Conservation (phyloP, 176 grass and related monocot species). For the Elaeis guineensis region DNA sequence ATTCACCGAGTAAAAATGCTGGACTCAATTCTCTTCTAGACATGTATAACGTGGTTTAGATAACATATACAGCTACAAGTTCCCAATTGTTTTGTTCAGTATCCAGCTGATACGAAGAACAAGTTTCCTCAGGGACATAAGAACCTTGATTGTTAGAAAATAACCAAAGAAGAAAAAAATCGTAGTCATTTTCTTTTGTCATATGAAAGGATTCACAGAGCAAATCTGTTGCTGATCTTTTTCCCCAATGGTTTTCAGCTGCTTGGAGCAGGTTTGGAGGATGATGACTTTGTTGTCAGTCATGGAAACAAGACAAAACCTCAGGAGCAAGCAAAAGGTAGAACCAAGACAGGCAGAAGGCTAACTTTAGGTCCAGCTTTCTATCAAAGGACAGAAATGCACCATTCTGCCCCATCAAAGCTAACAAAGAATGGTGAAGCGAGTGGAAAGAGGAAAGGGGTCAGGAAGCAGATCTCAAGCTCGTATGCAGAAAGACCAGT, state of each 20-base stretch:
- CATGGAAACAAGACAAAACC: constrained; percentile 31
- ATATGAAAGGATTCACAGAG: no score
- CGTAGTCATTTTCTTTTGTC: no score
- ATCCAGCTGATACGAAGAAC: no score
- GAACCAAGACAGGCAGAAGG: not conserved
- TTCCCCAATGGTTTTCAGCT: constrained; percentile 33
- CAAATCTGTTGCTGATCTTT: not conserved
- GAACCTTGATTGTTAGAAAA: no score
- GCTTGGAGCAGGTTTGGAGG: constrained; percentile 32
- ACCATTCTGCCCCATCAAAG: constrained; percentile 32
- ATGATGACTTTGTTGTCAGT: constrained; percentile 49
- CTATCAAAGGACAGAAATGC: constrained; percentile 2
- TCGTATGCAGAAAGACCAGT: constrained; percentile 51
- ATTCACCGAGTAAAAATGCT: no score
- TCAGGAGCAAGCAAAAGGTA: constrained; percentile 10
- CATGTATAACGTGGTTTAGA: no score
- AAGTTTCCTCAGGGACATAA: no score
- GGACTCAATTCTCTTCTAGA: no score
- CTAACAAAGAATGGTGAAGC: constrained; percentile 23
- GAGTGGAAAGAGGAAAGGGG: constrained; percentile 25
- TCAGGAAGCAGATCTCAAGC: constrained; percentile 22
- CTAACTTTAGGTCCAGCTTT: no score
- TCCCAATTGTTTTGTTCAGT: no score
- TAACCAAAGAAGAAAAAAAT: no score
- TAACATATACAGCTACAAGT: no score